A percentile compares a stretch with the other conserved stretches of the same genome.
Evolutionary conservation across 495 filamentous ascomycete genomes (phyloP).

Genomic region (Neurospora sp.): DNA sequence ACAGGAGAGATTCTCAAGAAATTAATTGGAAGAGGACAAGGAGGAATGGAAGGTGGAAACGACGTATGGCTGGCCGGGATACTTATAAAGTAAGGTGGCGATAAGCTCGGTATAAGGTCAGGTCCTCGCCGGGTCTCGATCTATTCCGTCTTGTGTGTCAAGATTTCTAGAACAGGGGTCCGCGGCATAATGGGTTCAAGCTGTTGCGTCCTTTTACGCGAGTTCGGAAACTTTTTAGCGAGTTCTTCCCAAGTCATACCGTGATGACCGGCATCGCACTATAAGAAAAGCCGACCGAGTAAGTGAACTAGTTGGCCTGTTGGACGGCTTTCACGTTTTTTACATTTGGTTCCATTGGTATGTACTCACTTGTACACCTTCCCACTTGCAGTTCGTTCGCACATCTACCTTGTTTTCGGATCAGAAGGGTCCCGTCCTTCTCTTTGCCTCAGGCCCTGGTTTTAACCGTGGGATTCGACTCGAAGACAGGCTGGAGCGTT

Average conservation of each 20-base stretch:
- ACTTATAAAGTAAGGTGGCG: neutral
- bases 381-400: slow-evolving; percentile 32
- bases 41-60: neutral
- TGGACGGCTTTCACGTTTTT: neutral
- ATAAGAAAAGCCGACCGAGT: neutral
- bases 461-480: slow-evolving; percentile 33
- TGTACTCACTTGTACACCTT: slow-evolving; percentile 32
- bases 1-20: neutral
- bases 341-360: neutral
- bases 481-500: slow-evolving; percentile 27
- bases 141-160: slow-evolving; percentile 14
- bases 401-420: slow-evolving; percentile 40
- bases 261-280: slow-evolving; percentile 42
- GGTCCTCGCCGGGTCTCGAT: too few relatives aligned
- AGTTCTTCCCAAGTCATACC: slow-evolving; percentile 42
- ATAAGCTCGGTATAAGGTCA: too few relatives aligned
- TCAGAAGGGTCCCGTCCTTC: slow-evolving; percentile 38
- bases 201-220: slow-evolving; percentile 9
- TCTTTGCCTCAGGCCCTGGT: slow-evolving; percentile 28
- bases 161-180: neutral
- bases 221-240: slow-evolving; percentile 29
- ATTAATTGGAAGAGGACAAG: neutral
- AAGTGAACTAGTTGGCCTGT: neutral
- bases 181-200: slow-evolving; percentile 21
- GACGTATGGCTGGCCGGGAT: too few relatives aligned